Percentiles rank a stretch among this genome's conserved stretches.
phyloP scores from a whole-genome alignment of 768 basidiomycete genomes.

The Arthromyces matolae region DNA sequence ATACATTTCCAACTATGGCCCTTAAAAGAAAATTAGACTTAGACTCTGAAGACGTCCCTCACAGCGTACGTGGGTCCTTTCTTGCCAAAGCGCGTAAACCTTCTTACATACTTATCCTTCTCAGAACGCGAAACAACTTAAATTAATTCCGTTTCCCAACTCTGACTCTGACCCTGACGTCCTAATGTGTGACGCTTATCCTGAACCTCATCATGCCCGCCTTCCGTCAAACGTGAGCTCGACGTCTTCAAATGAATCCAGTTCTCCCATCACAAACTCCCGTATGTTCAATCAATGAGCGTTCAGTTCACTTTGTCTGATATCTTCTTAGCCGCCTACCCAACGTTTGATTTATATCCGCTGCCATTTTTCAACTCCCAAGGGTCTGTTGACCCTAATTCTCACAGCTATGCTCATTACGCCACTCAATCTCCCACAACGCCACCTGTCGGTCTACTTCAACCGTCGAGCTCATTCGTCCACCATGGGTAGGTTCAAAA shows the following conservation, averaged over 20 bases:
- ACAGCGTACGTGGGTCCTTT: conserved; percentile 36
- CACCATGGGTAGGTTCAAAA: conserved; percentile 65
- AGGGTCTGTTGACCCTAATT: conserved; percentile 45
- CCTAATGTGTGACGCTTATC: conserved; percentile 64
- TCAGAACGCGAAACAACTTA: conserved; percentile 65
- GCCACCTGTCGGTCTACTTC: conserved; percentile 59
- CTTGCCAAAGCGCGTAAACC: conserved; percentile 18
- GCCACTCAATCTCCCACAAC: conserved; percentile 38
- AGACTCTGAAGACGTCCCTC: conserved; percentile 51
- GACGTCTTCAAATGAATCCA: conserved; percentile 46
- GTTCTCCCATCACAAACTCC: conserved; percentile 42
- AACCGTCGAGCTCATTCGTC: conserved; percentile 54
- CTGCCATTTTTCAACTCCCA: conserved; percentile 46
- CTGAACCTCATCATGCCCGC: conserved; percentile 56
- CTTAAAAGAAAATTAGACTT: conserved; percentile 73
- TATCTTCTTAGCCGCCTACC: conserved; percentile 42
- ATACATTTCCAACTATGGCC: conserved; percentile 43
- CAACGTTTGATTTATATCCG: conserved; percentile 62
- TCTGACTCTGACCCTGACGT: conserved; percentile 60
- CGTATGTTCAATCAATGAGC: conserved; percentile 36
- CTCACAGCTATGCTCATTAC: conserved; percentile 41
- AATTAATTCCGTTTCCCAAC: conserved; percentile 73
- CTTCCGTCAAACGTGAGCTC: conserved; percentile 65
- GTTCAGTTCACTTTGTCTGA: no score
- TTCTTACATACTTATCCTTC: conserved; percentile 8